Percentiles rank a stretch among this genome's conserved stretches.
These are phyloP conservation scores for Eimeria maxima DNA, from an alignment of 169 alveolate genomes.

Conservation along the genomic window DNA sequence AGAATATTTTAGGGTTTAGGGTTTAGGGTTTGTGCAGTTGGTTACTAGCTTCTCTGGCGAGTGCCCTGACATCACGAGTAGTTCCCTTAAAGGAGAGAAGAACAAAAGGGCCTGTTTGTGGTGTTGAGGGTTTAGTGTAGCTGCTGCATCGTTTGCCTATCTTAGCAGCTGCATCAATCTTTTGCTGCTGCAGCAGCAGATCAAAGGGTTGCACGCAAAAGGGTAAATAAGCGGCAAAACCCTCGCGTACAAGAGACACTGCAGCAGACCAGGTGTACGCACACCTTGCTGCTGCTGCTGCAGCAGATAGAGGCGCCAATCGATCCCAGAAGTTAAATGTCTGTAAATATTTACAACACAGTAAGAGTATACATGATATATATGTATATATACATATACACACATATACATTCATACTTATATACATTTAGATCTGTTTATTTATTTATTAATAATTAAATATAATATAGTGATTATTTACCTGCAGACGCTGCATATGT, in stretches of 20 bases:
- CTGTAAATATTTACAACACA: neutral
- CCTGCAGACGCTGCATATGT: neutral
- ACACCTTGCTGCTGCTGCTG: neutral
- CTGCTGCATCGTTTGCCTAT: neutral
- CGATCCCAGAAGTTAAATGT: slow-evolving; percentile 27
- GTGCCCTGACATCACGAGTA: neutral
- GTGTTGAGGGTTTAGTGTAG: neutral
- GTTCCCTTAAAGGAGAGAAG: neutral
- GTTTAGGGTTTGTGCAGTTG: neutral
- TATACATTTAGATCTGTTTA: too few relatives aligned
- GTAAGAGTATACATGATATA: too few relatives aligned
- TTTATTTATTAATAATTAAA: too few relatives aligned
- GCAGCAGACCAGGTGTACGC: slow-evolving; percentile 7
- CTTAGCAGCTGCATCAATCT: neutral
- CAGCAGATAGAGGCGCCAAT: neutral
- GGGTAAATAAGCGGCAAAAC: neutral
- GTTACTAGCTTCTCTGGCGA: slow-evolving; percentile 23
- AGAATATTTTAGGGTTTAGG: neutral
- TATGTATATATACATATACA: too few relatives aligned
- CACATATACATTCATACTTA: neutral
- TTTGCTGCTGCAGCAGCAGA: neutral
- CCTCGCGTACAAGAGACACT: neutral
- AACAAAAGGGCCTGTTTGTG: neutral
- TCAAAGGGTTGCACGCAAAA: neutral
- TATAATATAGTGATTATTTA: too few relatives aligned